Percentiles rank a stretch among this genome's conserved stretches.
These are phyloP conservation scores for Flammula alnicola DNA, from an alignment of 1,284 basidiomycete genomes.

Conservation along the genomic window DNA sequence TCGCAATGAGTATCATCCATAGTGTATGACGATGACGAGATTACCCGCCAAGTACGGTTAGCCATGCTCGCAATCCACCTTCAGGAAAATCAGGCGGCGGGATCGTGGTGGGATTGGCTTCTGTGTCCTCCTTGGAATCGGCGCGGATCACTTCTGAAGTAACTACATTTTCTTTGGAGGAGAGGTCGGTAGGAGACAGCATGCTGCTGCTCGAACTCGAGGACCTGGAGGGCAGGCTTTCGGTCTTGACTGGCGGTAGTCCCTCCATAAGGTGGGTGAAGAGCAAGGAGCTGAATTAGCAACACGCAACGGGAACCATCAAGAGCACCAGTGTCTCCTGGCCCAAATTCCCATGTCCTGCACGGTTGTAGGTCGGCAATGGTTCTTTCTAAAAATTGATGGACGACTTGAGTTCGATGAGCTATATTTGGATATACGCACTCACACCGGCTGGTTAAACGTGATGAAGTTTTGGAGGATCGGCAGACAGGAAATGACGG, in stretches of 20 bases:
- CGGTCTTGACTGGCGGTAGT: constrained; percentile 11
- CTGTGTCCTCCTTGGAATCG: constrained; percentile 11
- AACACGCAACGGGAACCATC: constrained; percentile 10
- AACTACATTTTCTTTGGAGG: constrained; percentile 10
- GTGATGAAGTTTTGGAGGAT: too few relatives aligned
- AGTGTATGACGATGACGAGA: constrained; percentile 1
- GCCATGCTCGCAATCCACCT: constrained; percentile 31
- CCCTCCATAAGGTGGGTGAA: constrained; percentile 20
- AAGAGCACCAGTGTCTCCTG: constrained; percentile 5
- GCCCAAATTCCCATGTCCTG: constrained; percentile 22
- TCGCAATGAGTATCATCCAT: not conserved
- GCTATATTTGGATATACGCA: constrained; percentile 3
- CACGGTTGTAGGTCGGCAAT: constrained; percentile 13
- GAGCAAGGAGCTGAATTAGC: constrained; percentile 11
- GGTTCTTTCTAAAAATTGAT: constrained; percentile 9
- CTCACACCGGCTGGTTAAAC: constrained; percentile 1
- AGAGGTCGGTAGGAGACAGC: constrained; percentile 7
- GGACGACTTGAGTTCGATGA: constrained; percentile 4
- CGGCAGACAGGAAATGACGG: not conserved
- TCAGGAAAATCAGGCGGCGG: constrained; percentile 24
- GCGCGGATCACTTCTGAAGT: not conserved
- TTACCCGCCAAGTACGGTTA: constrained; percentile 35
- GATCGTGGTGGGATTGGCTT: constrained; percentile 1
- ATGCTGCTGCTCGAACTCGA: constrained; percentile 17
- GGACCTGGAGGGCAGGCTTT: constrained; percentile 16